phyloP scores from a whole-genome alignment of 2,329 filamentous ascomycete genomes.

The Ceratocystis huliohia region DNA sequence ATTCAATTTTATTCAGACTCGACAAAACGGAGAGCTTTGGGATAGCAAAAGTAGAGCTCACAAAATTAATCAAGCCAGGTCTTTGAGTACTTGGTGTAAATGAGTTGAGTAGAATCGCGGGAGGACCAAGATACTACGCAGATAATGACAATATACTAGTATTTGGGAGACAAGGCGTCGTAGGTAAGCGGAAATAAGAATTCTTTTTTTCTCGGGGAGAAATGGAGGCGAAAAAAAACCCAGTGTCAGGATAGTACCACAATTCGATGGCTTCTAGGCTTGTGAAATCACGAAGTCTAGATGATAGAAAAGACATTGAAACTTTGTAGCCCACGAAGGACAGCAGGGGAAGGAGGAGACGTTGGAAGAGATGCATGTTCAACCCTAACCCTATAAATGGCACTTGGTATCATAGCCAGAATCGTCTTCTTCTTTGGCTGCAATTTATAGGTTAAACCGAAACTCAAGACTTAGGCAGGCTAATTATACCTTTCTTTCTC shows the following conservation, averaged over 20 bases:
- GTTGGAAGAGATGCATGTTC: background rate
- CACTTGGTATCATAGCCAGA: no score
- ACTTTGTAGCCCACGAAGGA: background rate
- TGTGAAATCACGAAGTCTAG: background rate
- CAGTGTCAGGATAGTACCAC: background rate
- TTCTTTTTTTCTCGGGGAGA: no score
- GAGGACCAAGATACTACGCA: background rate
- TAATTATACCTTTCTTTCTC: no score
- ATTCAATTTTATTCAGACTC: background rate
- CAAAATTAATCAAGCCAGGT: background rate
- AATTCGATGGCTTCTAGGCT: background rate
- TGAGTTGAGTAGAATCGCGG: background rate
- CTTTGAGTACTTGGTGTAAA: no score
- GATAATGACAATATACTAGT: background rate
- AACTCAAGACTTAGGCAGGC: no score
- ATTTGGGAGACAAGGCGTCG: background rate
- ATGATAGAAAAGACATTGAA: background rate
- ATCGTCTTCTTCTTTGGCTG: no score
- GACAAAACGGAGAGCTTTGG: background rate
- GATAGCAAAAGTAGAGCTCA: background rate
- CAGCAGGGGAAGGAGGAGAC: conserved; percentile 5
- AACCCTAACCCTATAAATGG: background rate
- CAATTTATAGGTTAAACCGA: no score
- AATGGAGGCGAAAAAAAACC: background rate
- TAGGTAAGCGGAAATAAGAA: background rate